Percentiles rank a stretch among this genome's conserved stretches.
Evolutionary conservation across 768 basidiomycete species (phyloP).

Genomic region (Termitomyces sp.): DNA sequence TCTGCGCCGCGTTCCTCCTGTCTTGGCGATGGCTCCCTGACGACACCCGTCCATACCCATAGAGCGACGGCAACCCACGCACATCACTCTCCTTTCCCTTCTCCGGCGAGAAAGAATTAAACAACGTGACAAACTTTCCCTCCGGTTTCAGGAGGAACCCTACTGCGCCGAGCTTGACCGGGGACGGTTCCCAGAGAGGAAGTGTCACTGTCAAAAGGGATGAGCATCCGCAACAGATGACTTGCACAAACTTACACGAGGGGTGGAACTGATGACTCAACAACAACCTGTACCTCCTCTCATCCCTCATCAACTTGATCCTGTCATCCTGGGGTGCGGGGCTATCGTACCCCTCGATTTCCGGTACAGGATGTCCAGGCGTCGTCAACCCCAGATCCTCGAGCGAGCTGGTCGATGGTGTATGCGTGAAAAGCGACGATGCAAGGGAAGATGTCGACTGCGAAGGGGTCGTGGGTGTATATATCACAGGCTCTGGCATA

Average conservation of each 20-base stretch:
- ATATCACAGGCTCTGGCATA: conserved; percentile 38
- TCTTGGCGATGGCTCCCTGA: conserved; percentile 49
- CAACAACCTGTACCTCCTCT: conserved; percentile 66
- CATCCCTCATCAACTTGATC: conserved; percentile 47
- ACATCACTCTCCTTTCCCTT: conserved; percentile 41
- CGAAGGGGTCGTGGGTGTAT: conserved; percentile 28
- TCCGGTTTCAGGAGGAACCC: conserved; percentile 67
- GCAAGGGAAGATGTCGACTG: conserved; percentile 19
- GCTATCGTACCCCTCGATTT: conserved; percentile 34
- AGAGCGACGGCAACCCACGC: conserved; percentile 52
- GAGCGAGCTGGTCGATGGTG: conserved; percentile 24
- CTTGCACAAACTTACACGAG: conserved; percentile 43
- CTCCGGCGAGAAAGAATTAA: conserved; percentile 61
- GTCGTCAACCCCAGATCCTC: conserved; percentile 6
- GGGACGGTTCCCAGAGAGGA: conserved; percentile 70
- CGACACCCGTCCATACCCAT: conserved; percentile 60
- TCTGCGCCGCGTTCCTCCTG: conserved; percentile 56
- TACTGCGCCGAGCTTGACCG: conserved; percentile 64
- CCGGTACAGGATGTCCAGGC: background rate
- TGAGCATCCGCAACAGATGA: background rate
- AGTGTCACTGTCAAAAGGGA: conserved; percentile 42
- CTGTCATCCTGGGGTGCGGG: conserved; percentile 35
- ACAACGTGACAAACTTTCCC: conserved; percentile 70
- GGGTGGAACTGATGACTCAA: conserved; percentile 68
- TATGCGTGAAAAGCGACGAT: conserved; percentile 29